Evolutionary conservation across 129 eudicot genomes (phyloP).

Genomic region (Deinandra increscens): DNA sequence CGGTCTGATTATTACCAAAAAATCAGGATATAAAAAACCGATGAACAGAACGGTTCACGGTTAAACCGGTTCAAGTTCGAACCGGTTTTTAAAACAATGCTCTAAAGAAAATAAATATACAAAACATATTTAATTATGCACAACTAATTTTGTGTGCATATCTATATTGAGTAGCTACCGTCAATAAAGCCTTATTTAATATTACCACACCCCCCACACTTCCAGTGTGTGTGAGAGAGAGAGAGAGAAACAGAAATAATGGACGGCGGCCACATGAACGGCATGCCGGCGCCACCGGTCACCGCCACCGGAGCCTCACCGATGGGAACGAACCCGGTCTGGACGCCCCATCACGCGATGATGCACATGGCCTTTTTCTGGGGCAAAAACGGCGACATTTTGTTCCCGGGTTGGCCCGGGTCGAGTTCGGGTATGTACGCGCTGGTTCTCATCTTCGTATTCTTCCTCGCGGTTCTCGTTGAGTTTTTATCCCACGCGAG

Average conservation of each 20-base stretch:
- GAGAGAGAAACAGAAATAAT: background rate
- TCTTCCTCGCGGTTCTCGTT: slow-evolving; percentile 47
- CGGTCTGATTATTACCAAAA: too few relatives aligned
- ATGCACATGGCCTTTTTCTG: slow-evolving; percentile 96
- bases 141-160: too few relatives aligned
- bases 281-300: slow-evolving; percentile 24
- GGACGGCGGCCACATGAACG: slow-evolving; percentile 42
- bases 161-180: too few relatives aligned
- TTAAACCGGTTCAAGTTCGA: too few relatives aligned
- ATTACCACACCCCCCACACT: too few relatives aligned
- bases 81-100: too few relatives aligned
- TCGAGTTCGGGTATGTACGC: slow-evolving; percentile 53
- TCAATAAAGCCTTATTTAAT: background rate
- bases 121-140: too few relatives aligned
- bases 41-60: too few relatives aligned
- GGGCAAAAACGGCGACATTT: slow-evolving; percentile 59
- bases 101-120: too few relatives aligned
- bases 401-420: slow-evolving; percentile 84
- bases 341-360: slow-evolving; percentile 47
- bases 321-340: slow-evolving; percentile 11
- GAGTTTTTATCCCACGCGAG: slow-evolving; percentile 61
- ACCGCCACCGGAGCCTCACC: slow-evolving; percentile 25
- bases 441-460: slow-evolving; percentile 53
- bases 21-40: too few relatives aligned
- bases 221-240: background rate